A percentile compares a stretch with the other conserved stretches of the same genome.
phyloP scores from a whole-genome alignment of 2,329 filamentous ascomycete genomes.

The Neonectria magnoliae region DNA sequence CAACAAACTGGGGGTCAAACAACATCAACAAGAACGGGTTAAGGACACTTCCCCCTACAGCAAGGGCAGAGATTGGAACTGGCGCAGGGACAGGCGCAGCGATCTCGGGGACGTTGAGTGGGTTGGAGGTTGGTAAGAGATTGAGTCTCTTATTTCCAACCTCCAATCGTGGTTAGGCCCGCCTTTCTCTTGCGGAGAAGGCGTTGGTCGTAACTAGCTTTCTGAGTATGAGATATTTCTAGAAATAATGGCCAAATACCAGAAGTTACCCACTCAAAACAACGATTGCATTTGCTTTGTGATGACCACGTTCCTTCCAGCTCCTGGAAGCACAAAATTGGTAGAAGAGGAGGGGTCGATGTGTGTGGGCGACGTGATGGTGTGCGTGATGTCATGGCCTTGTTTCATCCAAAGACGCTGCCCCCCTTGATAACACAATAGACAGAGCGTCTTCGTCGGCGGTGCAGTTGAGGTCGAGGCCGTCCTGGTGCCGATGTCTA shows the following conservation, averaged over 20 bases:
- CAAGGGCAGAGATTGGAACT: constrained; percentile 69
- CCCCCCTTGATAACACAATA: not conserved
- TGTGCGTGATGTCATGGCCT: not conserved
- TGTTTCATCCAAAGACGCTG: not conserved
- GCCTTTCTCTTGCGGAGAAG: constrained; percentile 40
- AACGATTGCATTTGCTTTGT: not conserved
- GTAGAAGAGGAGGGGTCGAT: not conserved
- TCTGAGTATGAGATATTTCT: constrained; percentile 69
- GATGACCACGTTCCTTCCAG: no score
- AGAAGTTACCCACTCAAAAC: constrained; percentile 74
- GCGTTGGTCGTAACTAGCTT: constrained; percentile 66
- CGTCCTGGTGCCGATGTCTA: not conserved
- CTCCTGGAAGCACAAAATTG: no score
- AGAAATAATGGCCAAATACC: constrained; percentile 61
- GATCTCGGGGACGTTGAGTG: constrained; percentile 88
- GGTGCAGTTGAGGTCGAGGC: not conserved
- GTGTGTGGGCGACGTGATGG: not conserved
- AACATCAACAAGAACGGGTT: constrained; percentile 55
- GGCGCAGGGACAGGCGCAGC: constrained; percentile 69
- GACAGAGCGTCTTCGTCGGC: not conserved
- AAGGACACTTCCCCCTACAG: constrained; percentile 68
- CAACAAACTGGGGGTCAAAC: constrained; percentile 44
- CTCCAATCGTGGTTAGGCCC: constrained; percentile 71
- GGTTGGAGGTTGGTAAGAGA: constrained; percentile 89
- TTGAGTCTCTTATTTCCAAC: constrained; percentile 51